A percentile compares a stretch with the other conserved stretches of the same genome.
phyloP scores from a whole-genome alignment of 2,329 filamentous ascomycete genomes.

The Myotisia sp. region DNA sequence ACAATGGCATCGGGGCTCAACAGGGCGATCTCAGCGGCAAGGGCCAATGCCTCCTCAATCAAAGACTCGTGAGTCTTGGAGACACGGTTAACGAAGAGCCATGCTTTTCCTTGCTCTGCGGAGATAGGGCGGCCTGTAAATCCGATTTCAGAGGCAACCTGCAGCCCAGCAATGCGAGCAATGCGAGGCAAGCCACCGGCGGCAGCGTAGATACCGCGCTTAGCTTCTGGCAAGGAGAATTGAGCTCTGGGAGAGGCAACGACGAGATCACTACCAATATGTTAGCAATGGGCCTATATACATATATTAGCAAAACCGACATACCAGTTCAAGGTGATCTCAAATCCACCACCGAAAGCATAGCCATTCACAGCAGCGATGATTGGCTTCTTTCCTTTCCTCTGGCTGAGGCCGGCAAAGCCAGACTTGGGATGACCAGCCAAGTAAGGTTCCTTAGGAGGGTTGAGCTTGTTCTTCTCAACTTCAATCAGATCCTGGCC shows the following conservation, averaged over 20 bases:
- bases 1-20: conserved; percentile 64
- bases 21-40: conserved; percentile 45
- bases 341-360: conserved; percentile 62
- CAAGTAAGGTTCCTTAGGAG: conserved; percentile 14
- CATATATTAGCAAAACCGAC: conserved; percentile 6
- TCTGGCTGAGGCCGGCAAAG: conserved; percentile 42
- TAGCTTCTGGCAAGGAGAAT: conserved; percentile 59
- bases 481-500: conserved; percentile 34
- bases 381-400: conserved; percentile 55
- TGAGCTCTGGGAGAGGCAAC: conserved; percentile 43
- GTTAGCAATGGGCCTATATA: neutral
- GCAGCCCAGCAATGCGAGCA: conserved; percentile 51
- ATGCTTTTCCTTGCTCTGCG: conserved; percentile 45
- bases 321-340: conserved; percentile 80
- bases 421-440: conserved; percentile 34
- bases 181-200: conserved; percentile 57
- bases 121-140: conserved; percentile 47
- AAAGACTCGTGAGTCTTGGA: conserved; percentile 55
- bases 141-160: conserved; percentile 57
- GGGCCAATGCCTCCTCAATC: conserved; percentile 54
- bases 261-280: conserved; percentile 55
- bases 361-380: conserved; percentile 66
- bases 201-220: conserved; percentile 53
- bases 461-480: conserved; percentile 17
- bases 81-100: conserved; percentile 54